Percentiles rank a stretch among this genome's conserved stretches.
phyloP scores from a whole-genome alignment of 2,329 filamentous ascomycete genomes.

The Coleophoma crateriformis region DNA sequence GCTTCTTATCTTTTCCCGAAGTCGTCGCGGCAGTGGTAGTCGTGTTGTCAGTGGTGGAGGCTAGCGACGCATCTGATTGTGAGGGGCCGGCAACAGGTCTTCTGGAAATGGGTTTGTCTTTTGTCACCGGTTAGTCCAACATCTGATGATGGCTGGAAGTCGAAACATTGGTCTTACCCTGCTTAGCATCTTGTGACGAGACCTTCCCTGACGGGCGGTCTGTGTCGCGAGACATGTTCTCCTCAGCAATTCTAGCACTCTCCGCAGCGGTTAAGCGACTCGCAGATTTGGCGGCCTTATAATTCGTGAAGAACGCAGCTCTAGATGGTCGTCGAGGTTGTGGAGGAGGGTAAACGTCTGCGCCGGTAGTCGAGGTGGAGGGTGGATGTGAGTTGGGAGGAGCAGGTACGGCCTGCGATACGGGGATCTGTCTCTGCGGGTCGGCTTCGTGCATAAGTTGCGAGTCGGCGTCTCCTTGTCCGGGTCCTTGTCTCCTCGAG shows the following conservation, averaged over 20 bases:
- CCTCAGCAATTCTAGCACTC: conserved; percentile 27
- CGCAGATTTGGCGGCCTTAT: conserved; percentile 39
- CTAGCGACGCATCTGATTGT: conserved; percentile 20
- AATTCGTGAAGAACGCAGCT: conserved; percentile 39
- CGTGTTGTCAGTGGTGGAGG: conserved; percentile 11
- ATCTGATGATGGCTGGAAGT: conserved; percentile 3
- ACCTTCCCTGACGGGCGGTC: conserved; percentile 21
- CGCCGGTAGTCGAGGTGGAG: conserved; percentile 4
- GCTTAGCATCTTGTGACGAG: conserved; percentile 23
- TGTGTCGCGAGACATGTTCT: conserved; percentile 27
- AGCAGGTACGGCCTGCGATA: conserved; percentile 13
- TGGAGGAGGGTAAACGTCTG: no score
- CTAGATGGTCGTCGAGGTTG: conserved; percentile 15
- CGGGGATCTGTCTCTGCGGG: conserved; percentile 10
- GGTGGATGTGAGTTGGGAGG: conserved; percentile 8
- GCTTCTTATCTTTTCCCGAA: conserved; percentile 16
- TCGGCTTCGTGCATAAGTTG: conserved; percentile 14
- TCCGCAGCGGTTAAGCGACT: conserved; percentile 31
- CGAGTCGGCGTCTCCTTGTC: conserved; percentile 12
- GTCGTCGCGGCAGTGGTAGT: conserved; percentile 9
- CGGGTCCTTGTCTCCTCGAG: conserved; percentile 8
- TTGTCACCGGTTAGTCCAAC: conserved; percentile 11
- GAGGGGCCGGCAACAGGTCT: conserved; percentile 21
- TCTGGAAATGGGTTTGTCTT: conserved; percentile 18
- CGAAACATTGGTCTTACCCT: conserved; percentile 22